phyloP scores from a whole-genome alignment of 2,329 filamentous ascomycete genomes.

The Nemania diffusa region DNA sequence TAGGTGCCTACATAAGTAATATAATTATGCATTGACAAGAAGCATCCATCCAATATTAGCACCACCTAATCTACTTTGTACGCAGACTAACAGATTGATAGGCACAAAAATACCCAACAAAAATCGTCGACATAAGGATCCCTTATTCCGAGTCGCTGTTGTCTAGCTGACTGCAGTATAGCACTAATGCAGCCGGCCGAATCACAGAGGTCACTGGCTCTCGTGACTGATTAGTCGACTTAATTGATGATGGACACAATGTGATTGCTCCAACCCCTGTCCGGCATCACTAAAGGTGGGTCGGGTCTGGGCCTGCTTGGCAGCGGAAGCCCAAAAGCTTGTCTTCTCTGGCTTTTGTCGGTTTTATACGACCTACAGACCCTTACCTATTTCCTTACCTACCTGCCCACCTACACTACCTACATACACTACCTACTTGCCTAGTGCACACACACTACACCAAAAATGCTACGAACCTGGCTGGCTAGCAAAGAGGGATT shows the following conservation, averaged over 20 bases:
- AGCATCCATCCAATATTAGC: background rate
- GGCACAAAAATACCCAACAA: background rate
- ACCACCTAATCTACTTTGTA: background rate
- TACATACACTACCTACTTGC: background rate
- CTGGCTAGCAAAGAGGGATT: background rate
- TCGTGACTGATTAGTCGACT: background rate
- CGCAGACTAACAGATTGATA: background rate
- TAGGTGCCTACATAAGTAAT: background rate
- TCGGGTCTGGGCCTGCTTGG: constrained; percentile 32
- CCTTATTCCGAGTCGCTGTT: constrained; percentile 10
- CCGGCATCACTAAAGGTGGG: constrained; percentile 24
- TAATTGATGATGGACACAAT: constrained; percentile 1
- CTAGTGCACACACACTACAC: background rate
- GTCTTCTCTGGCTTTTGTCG: constrained; percentile 15
- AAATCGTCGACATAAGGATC: background rate
- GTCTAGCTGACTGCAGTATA: constrained; percentile 2
- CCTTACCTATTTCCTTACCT: background rate
- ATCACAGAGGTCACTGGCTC: constrained; percentile 11
- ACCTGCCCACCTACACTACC: background rate
- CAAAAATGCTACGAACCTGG: background rate
- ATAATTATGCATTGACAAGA: background rate
- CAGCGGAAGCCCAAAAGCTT: constrained; percentile 37
- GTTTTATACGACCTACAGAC: constrained; percentile 2
- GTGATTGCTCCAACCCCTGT: constrained; percentile 17
- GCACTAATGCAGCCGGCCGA: constrained; percentile 18